A percentile compares a stretch with the other conserved stretches of the same genome.
These are phyloP conservation scores for Trichosporon ovoides DNA, from an alignment of 1,284 basidiomycete species.

Conservation along the genomic window DNA sequence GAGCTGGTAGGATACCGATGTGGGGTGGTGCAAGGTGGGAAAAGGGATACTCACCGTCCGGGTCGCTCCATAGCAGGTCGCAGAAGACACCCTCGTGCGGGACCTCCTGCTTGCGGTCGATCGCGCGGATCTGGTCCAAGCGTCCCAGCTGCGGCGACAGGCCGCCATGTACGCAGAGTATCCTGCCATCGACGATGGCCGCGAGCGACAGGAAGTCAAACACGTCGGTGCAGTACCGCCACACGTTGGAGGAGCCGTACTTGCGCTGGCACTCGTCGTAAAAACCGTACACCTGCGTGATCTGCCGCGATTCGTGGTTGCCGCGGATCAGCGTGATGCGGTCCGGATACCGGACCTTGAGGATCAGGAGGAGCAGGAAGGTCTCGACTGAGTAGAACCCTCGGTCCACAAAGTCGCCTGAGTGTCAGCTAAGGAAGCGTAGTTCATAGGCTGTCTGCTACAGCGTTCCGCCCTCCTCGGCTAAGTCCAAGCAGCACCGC, in stretches of 20 bases:
- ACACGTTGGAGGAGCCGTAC: conserved; percentile 62
- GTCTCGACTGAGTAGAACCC: conserved; percentile 98
- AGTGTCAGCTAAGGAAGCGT: neutral
- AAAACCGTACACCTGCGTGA: conserved; percentile 98
- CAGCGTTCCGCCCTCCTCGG: no score
- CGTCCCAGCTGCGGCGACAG: conserved; percentile 77
- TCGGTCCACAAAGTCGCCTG: conserved; percentile 89
- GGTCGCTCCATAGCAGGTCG: conserved; percentile 97
- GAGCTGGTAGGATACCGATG: no score
- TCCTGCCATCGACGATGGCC: conserved; percentile 90
- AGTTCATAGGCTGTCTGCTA: no score
- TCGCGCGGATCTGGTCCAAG: conserved; percentile 91
- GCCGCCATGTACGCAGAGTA: conserved; percentile 90
- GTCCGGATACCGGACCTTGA: conserved; percentile 97
- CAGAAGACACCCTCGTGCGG: conserved; percentile 99
- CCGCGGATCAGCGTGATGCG: conserved; percentile 95
- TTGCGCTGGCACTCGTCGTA: conserved; percentile 98
- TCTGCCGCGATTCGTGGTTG: conserved; percentile 98
- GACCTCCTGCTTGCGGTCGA: conserved; percentile 96
- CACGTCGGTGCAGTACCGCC: conserved; percentile 97
- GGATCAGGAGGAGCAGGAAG: conserved; percentile 84
- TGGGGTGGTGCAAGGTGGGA: no score
- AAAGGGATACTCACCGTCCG: conserved; percentile 63
- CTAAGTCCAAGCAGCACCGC: no score
- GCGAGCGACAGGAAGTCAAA: conserved; percentile 94